Evolutionary conservation across 2,329 filamentous ascomycete genomes (phyloP).

Genomic region (Diaporthe sp.): DNA sequence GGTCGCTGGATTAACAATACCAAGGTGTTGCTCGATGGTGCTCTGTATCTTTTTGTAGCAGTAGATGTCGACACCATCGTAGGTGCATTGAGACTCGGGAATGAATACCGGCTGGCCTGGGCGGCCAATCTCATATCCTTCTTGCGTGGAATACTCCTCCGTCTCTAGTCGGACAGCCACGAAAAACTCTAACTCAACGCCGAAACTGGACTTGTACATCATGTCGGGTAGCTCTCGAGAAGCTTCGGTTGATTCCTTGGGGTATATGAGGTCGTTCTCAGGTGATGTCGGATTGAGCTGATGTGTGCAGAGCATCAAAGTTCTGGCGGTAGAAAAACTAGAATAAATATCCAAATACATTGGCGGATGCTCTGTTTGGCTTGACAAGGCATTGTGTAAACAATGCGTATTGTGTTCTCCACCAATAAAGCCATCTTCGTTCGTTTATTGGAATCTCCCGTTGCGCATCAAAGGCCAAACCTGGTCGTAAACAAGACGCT

Average conservation of each 20-base stretch:
- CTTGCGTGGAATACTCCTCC: background rate
- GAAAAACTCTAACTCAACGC: slow-evolving; percentile 14
- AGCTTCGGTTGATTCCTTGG: background rate
- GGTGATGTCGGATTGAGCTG: background rate
- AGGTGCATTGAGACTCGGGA: background rate
- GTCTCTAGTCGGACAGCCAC: background rate
- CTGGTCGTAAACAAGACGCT: background rate
- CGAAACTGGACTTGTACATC: slow-evolving; percentile 6
- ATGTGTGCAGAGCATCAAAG: background rate
- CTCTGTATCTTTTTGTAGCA: background rate
- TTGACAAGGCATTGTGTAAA: background rate
- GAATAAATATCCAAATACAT: background rate
- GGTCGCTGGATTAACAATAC: background rate
- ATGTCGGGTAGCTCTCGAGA: background rate
- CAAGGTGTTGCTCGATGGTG: background rate
- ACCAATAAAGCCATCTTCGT: background rate
- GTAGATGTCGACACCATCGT: background rate
- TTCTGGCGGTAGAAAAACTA: background rate
- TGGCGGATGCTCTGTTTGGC: background rate
- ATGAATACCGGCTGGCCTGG: background rate
- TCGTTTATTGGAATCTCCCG: background rate
- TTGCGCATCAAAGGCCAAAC: background rate
- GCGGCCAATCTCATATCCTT: background rate
- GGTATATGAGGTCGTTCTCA: background rate
- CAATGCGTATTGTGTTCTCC: background rate